These are phyloP conservation scores for Acanthamoeba lenticulata DNA, from an alignment of 208 protist species.

Conservation along the genomic window DNA sequence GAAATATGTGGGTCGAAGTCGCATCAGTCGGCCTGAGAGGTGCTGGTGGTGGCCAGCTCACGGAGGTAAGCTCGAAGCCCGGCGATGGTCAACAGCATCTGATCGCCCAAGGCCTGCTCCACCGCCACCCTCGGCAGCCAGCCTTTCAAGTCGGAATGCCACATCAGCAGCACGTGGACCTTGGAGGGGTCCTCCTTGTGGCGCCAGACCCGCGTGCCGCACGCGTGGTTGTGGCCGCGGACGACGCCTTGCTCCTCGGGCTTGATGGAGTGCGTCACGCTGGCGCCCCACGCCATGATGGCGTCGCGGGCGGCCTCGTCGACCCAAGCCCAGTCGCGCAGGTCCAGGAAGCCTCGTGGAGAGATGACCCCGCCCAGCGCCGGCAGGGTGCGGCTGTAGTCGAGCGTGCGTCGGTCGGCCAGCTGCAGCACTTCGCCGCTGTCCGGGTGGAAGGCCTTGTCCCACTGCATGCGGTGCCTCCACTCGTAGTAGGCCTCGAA, in stretches of 20 bases:
- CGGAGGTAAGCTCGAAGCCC: neutral
- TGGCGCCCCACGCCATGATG: slow-evolving; percentile 28
- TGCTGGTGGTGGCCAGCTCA: too few relatives aligned
- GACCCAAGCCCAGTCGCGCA: neutral
- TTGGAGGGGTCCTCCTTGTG: neutral
- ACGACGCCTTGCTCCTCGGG: neutral
- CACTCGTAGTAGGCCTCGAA: slow-evolving; percentile 37
- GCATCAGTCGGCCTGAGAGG: too few relatives aligned
- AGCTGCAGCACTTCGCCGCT: slow-evolving; percentile 28
- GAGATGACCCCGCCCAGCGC: slow-evolving; percentile 42
- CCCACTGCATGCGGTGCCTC: neutral
- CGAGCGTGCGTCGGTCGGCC: slow-evolving; percentile 31
- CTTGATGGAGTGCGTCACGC: neutral
- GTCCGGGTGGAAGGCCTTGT: slow-evolving; percentile 44
- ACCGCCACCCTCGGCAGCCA: slow-evolving; percentile 7
- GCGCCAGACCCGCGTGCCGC: neutral
- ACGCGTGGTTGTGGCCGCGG: neutral
- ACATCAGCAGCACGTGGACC: neutral
- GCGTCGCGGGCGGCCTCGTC: neutral
- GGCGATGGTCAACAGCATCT: slow-evolving; percentile 10
- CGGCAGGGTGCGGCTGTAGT: slow-evolving; percentile 52
- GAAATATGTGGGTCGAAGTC: too few relatives aligned
- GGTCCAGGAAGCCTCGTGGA: neutral
- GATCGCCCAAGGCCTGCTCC: neutral
- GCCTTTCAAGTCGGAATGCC: slow-evolving; percentile 26